Evolutionary conservation across 176 grass and related monocot species (phyloP).

Genomic region (Typha latifolia): DNA sequence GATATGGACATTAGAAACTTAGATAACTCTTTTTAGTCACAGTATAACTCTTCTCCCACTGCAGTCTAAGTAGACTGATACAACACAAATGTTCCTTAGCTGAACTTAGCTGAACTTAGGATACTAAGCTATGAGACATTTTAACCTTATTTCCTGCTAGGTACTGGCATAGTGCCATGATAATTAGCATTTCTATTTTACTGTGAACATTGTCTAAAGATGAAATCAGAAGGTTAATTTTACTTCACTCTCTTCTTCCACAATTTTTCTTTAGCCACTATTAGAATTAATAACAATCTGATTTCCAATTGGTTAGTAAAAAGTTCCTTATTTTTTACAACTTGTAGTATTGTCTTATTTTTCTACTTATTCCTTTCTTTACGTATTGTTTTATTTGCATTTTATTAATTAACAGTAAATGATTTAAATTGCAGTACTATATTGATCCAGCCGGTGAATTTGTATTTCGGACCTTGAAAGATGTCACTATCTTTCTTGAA

Average conservation of each 20-base stretch:
- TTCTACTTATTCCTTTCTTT: neutral
- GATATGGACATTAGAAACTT: too few relatives aligned
- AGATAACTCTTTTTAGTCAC: too few relatives aligned
- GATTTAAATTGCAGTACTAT: slow-evolving; percentile 39
- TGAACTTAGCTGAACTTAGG: too few relatives aligned
- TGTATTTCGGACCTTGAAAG: slow-evolving; percentile 51
- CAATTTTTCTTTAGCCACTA: neutral
- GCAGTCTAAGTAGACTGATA: too few relatives aligned
- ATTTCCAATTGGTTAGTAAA: too few relatives aligned
- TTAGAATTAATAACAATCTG: too few relatives aligned
- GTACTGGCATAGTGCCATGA: too few relatives aligned
- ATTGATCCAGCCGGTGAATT: slow-evolving; percentile 34
- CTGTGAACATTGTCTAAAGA: neutral
- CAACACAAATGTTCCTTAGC: too few relatives aligned
- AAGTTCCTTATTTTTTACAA: neutral
- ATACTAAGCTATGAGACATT: too few relatives aligned
- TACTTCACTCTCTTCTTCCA: neutral
- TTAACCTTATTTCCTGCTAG: too few relatives aligned
- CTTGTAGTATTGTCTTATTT: neutral
- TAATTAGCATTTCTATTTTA: too few relatives aligned
- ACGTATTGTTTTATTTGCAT: slow-evolving; percentile 12
- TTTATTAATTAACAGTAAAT: slow-evolving; percentile 5
- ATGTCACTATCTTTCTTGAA: slow-evolving; percentile 31
- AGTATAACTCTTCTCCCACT: too few relatives aligned
- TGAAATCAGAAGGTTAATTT: neutral